Evolutionary conservation across 148 eudicot species (phyloP).

Genomic region (Selenicereus undatus): DNA sequence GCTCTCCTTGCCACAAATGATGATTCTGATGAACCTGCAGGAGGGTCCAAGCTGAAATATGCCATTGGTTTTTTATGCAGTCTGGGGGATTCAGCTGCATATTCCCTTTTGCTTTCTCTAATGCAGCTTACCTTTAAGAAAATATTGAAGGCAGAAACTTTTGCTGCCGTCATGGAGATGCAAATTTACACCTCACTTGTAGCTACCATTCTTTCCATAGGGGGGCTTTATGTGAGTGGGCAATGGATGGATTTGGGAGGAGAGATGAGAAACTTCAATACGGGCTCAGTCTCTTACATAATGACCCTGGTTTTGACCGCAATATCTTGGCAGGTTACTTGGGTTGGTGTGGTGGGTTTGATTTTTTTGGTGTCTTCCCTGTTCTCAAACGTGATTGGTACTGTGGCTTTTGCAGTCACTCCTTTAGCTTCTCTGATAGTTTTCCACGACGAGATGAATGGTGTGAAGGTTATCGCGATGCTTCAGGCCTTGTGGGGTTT

Average conservation of each 20-base stretch:
- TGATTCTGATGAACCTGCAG: slow-evolving; percentile 2
- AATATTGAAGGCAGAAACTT: slow-evolving; percentile 32
- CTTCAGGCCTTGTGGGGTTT: slow-evolving; percentile 40
- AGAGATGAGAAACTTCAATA: slow-evolving; percentile 30
- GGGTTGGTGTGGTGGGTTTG: slow-evolving; percentile 40
- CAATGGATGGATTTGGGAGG: slow-evolving; percentile 28
- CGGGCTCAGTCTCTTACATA: slow-evolving; percentile 30
- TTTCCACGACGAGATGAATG: slow-evolving; percentile 40
- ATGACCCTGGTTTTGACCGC: slow-evolving; percentile 39
- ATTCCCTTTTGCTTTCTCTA: slow-evolving; percentile 35
- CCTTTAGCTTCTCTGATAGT: slow-evolving; percentile 34
- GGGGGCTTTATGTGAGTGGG: slow-evolving; percentile 35
- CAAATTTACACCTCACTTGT: slow-evolving; percentile 35
- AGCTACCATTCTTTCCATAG: slow-evolving; percentile 25
- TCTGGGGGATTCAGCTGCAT: slow-evolving; percentile 32
- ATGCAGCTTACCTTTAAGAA: slow-evolving; percentile 35
- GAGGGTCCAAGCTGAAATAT: slow-evolving; percentile 20
- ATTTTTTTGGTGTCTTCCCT: slow-evolving; percentile 40
- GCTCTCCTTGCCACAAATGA: slow-evolving; percentile 30
- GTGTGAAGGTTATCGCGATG: slow-evolving; percentile 38
- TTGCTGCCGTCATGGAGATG: slow-evolving; percentile 27
- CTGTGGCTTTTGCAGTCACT: slow-evolving; percentile 27
- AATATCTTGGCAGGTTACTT: slow-evolving; percentile 38
- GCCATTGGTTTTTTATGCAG: slow-evolving; percentile 32
- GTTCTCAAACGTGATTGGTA: slow-evolving; percentile 39